Evolutionary conservation across 805 yeast species (phyloP), one percentile per base, ranked within the genome.

Genomic region (Kodamaea hsintzibuensis): DNA sequence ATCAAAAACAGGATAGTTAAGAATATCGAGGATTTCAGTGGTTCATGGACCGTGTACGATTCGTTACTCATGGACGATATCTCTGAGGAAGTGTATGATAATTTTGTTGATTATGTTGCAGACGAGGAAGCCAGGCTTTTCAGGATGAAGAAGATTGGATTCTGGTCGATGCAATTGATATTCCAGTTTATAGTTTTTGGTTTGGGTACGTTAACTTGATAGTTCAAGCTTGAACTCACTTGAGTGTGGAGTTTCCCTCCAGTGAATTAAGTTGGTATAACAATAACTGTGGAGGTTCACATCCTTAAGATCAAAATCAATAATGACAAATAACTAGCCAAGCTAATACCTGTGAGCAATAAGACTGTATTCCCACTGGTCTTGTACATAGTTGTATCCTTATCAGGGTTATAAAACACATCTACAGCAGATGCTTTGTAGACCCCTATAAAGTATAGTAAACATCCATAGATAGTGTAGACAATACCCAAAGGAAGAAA

Each of bases 41-140:
- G 99, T 0, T 83, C 96, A 7, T 95, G 99, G 99, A 93, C 99
- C 1, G 78, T 91, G 2, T 95, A 91, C 69, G 99, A 95, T 67
- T 87, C 95, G 25, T 76, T 87, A 50, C 75, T 95, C 55, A 91
- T 93, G 96, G 95, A 89, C 65, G 98, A 93, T 65, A 78, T 95
- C 49, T 87, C 95, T 27, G 85, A 85, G 30, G 96, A 90, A 60
- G 95, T 93, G 4, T 93, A 93, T 69, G 91, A 91, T 60, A 91
- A 95, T 14, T 91, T 95, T 71, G 97, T 86, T 2, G 81, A 85
- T 44, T 92, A 92, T 63, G 96, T 91, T 17, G 87, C 87, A 9
- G 96, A 95, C 68, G 98, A 95, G 60, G 89, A 89, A 60, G 83
- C 84, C 38, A 76, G 95, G 47, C 75, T 83, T 12, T 75, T 84